Percentiles rank a stretch among this genome's conserved stretches.
Conservation (phyloP, 2,329 filamentous ascomycete species). For the Fusarium sp. region DNA sequence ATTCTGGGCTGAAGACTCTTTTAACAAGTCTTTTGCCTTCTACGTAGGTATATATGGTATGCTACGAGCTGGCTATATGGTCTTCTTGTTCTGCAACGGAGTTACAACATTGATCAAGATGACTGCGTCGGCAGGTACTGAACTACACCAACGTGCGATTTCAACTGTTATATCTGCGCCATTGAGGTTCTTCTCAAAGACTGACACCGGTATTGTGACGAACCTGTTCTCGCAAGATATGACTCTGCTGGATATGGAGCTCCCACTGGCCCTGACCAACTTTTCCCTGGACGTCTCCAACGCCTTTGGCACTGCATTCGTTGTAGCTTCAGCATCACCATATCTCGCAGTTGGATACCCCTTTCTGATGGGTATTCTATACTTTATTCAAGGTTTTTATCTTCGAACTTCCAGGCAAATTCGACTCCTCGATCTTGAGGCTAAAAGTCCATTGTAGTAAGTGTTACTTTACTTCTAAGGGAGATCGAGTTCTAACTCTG, state of each 20-base stretch:
- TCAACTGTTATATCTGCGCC: constrained; percentile 50
- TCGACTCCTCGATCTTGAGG: constrained; percentile 68
- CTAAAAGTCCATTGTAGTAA: constrained; percentile 60
- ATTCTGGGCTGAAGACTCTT: constrained; percentile 50
- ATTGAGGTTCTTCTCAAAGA: constrained; percentile 52
- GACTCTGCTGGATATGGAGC: constrained; percentile 51
- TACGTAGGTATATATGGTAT: constrained; percentile 47
- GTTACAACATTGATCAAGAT: constrained; percentile 33
- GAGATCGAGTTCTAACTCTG: background rate
- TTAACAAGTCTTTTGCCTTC: constrained; percentile 34
- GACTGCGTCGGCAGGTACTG: constrained; percentile 44
- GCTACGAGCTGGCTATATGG: constrained; percentile 20
- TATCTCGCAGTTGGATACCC: constrained; percentile 62
- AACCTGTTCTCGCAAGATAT: constrained; percentile 59
- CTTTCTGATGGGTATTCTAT: constrained; percentile 56
- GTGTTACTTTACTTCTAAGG: background rate
- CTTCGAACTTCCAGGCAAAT: constrained; percentile 68
- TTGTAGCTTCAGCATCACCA: constrained; percentile 55
- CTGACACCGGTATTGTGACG: constrained; percentile 52
- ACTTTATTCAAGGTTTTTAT: constrained; percentile 64
- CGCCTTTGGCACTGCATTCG: constrained; percentile 54
- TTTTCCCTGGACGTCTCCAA: constrained; percentile 31
- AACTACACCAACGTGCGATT: constrained; percentile 48
- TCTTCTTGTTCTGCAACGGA: constrained; percentile 32
- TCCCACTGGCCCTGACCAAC: constrained; percentile 49